A percentile compares a stretch with the other conserved stretches of the same genome.
phyloP scores from a whole-genome alignment of 1,284 basidiomycete species.

The Phenoliferia sp. region DNA sequence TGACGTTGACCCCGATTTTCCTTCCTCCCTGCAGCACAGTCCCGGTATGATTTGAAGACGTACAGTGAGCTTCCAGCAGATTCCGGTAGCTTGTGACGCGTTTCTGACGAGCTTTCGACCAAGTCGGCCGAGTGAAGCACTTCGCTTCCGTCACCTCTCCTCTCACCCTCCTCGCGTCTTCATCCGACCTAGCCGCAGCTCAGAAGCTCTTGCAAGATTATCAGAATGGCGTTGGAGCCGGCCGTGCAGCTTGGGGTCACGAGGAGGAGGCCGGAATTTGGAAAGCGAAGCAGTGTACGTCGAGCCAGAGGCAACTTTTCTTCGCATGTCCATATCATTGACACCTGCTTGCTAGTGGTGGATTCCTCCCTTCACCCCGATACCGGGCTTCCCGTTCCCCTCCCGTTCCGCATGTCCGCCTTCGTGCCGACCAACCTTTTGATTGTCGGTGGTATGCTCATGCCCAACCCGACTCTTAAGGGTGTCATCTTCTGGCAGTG shows the following conservation, averaged over 20 bases:
- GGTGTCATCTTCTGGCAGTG: constrained; percentile 51
- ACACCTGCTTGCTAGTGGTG: constrained; percentile 31
- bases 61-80: constrained; percentile 17
- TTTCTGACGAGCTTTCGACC: not conserved
- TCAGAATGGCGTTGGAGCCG: constrained; percentile 40
- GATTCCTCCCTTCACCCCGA: constrained; percentile 40
- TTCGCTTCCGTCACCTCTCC: constrained; percentile 52
- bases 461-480: constrained; percentile 34
- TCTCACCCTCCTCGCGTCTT: constrained; percentile 49
- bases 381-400: constrained; percentile 47
- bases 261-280: constrained; percentile 41
- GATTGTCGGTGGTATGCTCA: constrained; percentile 42
- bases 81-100: not conserved
- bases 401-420: constrained; percentile 51
- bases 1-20: not conserved
- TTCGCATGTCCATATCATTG: not conserved
- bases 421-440: constrained; percentile 54
- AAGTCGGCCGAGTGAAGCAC: constrained; percentile 48
- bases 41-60: constrained; percentile 29
- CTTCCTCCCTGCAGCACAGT: constrained; percentile 6
- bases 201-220: constrained; percentile 39
- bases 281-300: constrained; percentile 47
- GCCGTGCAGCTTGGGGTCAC: constrained; percentile 42
- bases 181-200: constrained; percentile 42
- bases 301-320: too few relatives aligned